Conservation (phyloP, 495 filamentous ascomycete species). For the Xylaria cubensis region DNA sequence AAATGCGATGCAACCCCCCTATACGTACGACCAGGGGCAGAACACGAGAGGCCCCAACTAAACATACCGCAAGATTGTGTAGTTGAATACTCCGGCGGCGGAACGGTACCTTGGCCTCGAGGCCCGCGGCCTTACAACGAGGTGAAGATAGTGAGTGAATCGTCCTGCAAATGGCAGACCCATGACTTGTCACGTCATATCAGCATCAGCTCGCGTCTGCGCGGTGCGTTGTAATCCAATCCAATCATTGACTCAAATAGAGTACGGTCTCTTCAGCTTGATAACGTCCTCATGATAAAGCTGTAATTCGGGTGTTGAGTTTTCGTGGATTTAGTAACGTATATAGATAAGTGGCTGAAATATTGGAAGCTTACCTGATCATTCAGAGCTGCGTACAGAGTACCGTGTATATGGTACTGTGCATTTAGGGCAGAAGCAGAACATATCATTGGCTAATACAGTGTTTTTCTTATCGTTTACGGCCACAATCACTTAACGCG, state of each 20-base stretch:
- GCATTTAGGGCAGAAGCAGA: neutral
- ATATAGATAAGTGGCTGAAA: neutral
- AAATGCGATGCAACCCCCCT: constrained; percentile 16
- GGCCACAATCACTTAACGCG: constrained; percentile 20
- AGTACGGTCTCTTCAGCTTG: neutral
- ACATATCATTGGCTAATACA: neutral
- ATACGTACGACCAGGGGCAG: constrained; percentile 15
- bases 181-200: constrained; percentile 19
- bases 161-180: neutral
- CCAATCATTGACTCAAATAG: neutral
- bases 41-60: constrained; percentile 16
- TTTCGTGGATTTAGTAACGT: neutral
- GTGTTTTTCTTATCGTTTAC: neutral
- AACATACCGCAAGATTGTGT: neutral
- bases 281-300: neutral
- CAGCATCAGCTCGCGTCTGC: constrained; percentile 4
- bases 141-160: constrained; percentile 8
- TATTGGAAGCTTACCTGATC: neutral
- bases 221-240: constrained; percentile 1
- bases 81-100: neutral
- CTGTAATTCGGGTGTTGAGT: neutral
- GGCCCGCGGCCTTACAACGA: neutral
- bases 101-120: constrained; percentile 4
- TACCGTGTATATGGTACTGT: neutral
- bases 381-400: neutral